These are phyloP conservation scores for Debaryomyces maramus DNA, from an alignment of 805 yeast genomes.

Conservation along the genomic window DNA sequence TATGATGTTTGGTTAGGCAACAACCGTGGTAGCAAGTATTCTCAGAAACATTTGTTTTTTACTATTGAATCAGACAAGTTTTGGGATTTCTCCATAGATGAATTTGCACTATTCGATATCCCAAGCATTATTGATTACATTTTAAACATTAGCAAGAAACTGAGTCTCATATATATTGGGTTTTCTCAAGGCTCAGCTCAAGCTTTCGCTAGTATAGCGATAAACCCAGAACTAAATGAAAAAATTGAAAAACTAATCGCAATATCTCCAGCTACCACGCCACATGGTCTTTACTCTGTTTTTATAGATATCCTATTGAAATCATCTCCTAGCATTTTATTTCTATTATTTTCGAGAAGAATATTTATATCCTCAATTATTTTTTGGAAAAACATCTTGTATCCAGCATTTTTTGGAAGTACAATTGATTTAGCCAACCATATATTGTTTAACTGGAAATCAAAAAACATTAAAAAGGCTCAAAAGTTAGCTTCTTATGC, in stretches of 20 bases:
- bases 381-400: constrained; percentile 77
- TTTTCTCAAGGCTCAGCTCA: constrained; percentile 95
- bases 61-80: constrained; percentile 48
- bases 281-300: constrained; percentile 76
- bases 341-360: constrained; percentile 67
- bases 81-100: constrained; percentile 92
- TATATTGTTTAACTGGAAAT: constrained; percentile 77
- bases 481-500: constrained; percentile 82
- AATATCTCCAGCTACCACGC: constrained; percentile 92
- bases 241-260: constrained; percentile 66
- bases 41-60: constrained; percentile 62
- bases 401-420: constrained; percentile 71
- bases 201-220: constrained; percentile 77
- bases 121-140: constrained; percentile 82
- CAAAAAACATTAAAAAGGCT: constrained; percentile 63
- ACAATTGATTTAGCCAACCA: constrained; percentile 71
- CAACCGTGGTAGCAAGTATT: constrained; percentile 69
- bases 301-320: constrained; percentile 73
- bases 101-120: constrained; percentile 86
- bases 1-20: constrained; percentile 92
- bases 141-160: constrained; percentile 45
- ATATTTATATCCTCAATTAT: constrained; percentile 74
- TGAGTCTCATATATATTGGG: constrained; percentile 69
- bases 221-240: constrained; percentile 61
- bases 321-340: constrained; percentile 73